phyloP scores from a whole-genome alignment of 257 asterid species.

The Gentiana dahurica region DNA sequence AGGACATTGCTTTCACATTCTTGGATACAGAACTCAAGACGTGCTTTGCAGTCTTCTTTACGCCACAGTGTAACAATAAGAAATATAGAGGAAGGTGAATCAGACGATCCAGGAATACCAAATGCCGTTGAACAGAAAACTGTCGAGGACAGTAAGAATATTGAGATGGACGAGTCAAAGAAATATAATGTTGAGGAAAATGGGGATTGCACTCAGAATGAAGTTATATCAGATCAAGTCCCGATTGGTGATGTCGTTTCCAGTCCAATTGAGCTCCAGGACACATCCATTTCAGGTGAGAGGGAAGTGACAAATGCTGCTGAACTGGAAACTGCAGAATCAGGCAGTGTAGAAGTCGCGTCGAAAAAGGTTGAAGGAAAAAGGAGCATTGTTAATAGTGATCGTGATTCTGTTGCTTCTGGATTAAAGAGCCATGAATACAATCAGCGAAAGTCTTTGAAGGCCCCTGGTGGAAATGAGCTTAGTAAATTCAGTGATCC shows the following conservation, averaged over 20 bases:
- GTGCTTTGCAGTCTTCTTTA: slow-evolving; percentile 76
- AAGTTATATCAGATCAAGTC: slow-evolving; percentile 50
- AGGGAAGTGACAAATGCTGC: slow-evolving; percentile 43
- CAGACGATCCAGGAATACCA: slow-evolving; percentile 33
- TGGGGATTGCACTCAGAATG: slow-evolving; percentile 35
- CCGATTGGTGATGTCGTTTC: slow-evolving; percentile 38
- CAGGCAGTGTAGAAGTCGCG: slow-evolving; percentile 27
- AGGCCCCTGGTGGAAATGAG: slow-evolving; percentile 57
- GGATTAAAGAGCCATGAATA: slow-evolving; percentile 47
- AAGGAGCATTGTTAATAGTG: slow-evolving; percentile 37
- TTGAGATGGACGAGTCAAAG: slow-evolving; percentile 29
- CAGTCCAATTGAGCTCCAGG: slow-evolving; percentile 17
- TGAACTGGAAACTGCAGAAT: slow-evolving; percentile 36
- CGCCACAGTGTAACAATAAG: slow-evolving; percentile 88
- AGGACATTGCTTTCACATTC: slow-evolving; percentile 93
- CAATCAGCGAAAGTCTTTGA: slow-evolving; percentile 51
- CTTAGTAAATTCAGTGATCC: slow-evolving; percentile 89
- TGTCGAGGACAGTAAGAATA: slow-evolving; percentile 33
- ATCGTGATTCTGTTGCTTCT: slow-evolving; percentile 37
- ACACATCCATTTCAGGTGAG: slow-evolving; percentile 25
- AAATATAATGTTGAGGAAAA: slow-evolving; percentile 32
- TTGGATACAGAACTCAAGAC: slow-evolving; percentile 96
- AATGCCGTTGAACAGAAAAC: slow-evolving; percentile 36
- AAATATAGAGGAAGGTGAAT: slow-evolving; percentile 68
- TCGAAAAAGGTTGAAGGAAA: slow-evolving; percentile 37